Percentiles rank a stretch among this genome's conserved stretches.
Conservation (phyloP, 129 eudicot species). For the Sambucus nigra region DNA sequence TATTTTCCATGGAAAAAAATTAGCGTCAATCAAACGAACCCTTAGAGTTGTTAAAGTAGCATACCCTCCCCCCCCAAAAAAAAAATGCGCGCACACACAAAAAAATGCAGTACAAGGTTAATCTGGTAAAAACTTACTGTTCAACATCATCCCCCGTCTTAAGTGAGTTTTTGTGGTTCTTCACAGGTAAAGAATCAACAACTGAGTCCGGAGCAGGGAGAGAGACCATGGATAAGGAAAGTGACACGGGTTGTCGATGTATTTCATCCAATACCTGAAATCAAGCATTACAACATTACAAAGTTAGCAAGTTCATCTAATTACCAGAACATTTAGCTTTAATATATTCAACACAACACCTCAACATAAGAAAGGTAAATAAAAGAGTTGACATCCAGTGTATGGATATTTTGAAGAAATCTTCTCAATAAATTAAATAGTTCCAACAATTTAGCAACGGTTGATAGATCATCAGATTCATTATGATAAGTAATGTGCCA, state of each 20-base stretch:
- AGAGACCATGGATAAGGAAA: slow-evolving; percentile 44
- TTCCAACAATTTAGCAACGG: no score
- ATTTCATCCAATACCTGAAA: slow-evolving; percentile 71
- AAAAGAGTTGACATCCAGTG: no score
- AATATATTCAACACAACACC: no score
- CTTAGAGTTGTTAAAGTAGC: no score
- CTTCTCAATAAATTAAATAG: no score
- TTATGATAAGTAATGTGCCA: no score
- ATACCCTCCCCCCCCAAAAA: no score
- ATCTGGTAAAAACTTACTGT: slow-evolving; percentile 36
- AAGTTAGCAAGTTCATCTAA: neutral
- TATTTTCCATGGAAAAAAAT: no score
- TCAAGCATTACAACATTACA: neutral
- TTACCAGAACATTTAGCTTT: neutral
- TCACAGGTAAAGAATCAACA: slow-evolving; percentile 53
- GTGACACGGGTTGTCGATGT: slow-evolving; percentile 62
- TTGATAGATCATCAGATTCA: no score
- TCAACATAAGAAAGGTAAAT: no score
- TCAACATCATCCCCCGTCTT: slow-evolving; percentile 26
- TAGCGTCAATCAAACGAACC: neutral
- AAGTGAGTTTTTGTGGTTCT: slow-evolving; percentile 20
- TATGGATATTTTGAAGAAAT: no score
- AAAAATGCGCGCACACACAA: no score
- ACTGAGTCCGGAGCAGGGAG: slow-evolving; percentile 62
- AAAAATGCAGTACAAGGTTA: neutral